Percentiles rank a stretch among this genome's conserved stretches.
Evolutionary conservation across 192 early-diverging fungal species (phyloP).

Genomic region (Coemansia sp.): DNA sequence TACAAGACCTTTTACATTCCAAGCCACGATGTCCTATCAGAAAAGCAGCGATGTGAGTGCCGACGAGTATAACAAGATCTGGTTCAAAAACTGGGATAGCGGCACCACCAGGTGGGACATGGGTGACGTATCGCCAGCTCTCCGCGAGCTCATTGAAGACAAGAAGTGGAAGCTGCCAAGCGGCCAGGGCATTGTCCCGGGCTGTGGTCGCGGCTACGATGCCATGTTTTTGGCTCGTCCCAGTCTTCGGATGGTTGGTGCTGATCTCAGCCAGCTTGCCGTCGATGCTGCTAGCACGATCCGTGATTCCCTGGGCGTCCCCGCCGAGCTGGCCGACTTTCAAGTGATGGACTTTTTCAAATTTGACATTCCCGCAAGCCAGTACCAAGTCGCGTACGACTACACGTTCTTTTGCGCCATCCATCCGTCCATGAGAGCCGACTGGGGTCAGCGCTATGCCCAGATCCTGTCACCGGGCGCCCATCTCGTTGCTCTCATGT

Average conservation of each 20-base stretch:
- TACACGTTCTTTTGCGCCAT: slow-evolving; percentile 89
- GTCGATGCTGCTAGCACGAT: slow-evolving; percentile 59
- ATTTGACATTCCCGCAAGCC: slow-evolving; percentile 55
- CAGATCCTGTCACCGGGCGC: slow-evolving; percentile 68
- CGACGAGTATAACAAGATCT: slow-evolving; percentile 40
- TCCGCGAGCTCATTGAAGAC: slow-evolving; percentile 47
- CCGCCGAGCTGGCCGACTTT: slow-evolving; percentile 56
- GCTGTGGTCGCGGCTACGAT: slow-evolving; percentile 66
- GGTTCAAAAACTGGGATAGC: slow-evolving; percentile 32
- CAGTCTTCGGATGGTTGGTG: slow-evolving; percentile 60
- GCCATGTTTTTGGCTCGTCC: slow-evolving; percentile 66
- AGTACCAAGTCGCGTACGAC: slow-evolving; percentile 78
- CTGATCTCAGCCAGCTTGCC: slow-evolving; percentile 70
- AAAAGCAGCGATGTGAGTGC: slow-evolving; percentile 1
- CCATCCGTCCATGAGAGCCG: slow-evolving; percentile 57
- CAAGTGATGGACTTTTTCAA: slow-evolving; percentile 70
- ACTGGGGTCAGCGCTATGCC: slow-evolving; percentile 67
- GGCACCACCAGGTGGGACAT: slow-evolving; percentile 40
- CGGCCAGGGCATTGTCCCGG: slow-evolving; percentile 45
- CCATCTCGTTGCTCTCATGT: slow-evolving; percentile 75
- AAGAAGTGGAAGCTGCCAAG: slow-evolving; percentile 45
- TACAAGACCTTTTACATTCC: background rate
- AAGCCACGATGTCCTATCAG: slow-evolving; percentile 14
- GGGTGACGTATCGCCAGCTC: slow-evolving; percentile 47
- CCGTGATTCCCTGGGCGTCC: slow-evolving; percentile 29